Conservation (phyloP, 2,329 filamentous ascomycete species). For the Fusarium bulbicola region DNA sequence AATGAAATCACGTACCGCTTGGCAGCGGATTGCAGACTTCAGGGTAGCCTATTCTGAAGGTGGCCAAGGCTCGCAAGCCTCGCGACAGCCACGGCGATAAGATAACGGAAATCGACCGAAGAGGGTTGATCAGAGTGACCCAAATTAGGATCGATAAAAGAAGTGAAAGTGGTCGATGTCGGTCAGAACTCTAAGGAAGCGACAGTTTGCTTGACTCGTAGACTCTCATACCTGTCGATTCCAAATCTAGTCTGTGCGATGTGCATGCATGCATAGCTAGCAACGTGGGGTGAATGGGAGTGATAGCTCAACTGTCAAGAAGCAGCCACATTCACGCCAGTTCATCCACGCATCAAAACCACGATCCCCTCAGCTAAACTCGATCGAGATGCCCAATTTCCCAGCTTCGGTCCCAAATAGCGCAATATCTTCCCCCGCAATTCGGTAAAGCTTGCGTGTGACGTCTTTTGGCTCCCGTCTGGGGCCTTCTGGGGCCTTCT, state of each 20-base stretch:
- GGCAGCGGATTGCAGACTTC: background rate
- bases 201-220: background rate
- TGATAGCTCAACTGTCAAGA: background rate
- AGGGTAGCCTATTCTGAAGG: background rate
- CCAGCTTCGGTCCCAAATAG: background rate
- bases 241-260: background rate
- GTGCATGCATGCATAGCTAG: background rate
- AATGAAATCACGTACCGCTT: background rate
- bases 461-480: background rate
- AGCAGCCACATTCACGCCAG: background rate
- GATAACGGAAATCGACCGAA: background rate
- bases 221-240: background rate
- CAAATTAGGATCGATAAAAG: background rate
- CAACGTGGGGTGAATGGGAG: background rate
- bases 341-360: too few relatives aligned
- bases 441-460: conserved; percentile 2
- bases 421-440: background rate
- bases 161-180: background rate
- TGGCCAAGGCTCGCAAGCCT: background rate
- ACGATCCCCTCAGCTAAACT: background rate
- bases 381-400: background rate
- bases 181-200: background rate
- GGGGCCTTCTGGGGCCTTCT: background rate
- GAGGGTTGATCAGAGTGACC: background rate
- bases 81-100: background rate